Evolutionary conservation across 2,329 filamentous ascomycete genomes (phyloP), one percentile per base, ranked within the genome.

Genomic region (Xylariaceae sp.): DNA sequence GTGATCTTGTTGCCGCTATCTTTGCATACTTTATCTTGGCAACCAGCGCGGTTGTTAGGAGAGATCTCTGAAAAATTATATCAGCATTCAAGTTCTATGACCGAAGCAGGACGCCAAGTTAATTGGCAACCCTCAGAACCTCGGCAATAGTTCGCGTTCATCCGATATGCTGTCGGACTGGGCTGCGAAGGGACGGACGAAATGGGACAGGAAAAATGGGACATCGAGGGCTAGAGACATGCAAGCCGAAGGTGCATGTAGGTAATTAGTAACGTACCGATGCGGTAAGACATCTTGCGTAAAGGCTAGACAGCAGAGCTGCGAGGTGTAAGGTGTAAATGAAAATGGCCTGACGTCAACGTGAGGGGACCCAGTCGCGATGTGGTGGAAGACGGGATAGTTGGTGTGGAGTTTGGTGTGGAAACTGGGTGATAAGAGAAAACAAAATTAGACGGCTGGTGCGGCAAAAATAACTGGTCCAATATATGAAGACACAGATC

Each of bases 11-110:
- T 68, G 1, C 68, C 77, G 1, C 74, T 75, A 2, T 88, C 80
- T 72, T 92, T 92, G 80, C 93, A 97, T 58, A 85, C 78, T 4
- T 76, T 78, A 67, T 86, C 86, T 58, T 86, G 81, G 76, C 92
- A 97, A 44, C 77, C 83, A 47, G 92, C 90, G 53, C 92, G 88
- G 64, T 80, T 83, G 68, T 81, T 88, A 39, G 78, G 74, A n/a
- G 88, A 83, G 26, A 87, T 63, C 71, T 96, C 92, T 95, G 66
- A n/a, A 6, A 24, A 35, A 29, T 3, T 13, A 40, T 26, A 56
- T 66, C 24, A 67, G 62, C 52, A 21, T 15, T 41, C 26, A 26
- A 49, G 63, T 35, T 62, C 55, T 15, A 29, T 20, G 9, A 9
- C 6, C 35, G 7, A 33, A 21, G 13, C 9, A 11, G 18, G 16